A percentile compares a stretch with the other conserved stretches of the same genome.
phyloP scores from a whole-genome alignment of 1,284 basidiomycete species.

The Austropuccinia psidii region DNA sequence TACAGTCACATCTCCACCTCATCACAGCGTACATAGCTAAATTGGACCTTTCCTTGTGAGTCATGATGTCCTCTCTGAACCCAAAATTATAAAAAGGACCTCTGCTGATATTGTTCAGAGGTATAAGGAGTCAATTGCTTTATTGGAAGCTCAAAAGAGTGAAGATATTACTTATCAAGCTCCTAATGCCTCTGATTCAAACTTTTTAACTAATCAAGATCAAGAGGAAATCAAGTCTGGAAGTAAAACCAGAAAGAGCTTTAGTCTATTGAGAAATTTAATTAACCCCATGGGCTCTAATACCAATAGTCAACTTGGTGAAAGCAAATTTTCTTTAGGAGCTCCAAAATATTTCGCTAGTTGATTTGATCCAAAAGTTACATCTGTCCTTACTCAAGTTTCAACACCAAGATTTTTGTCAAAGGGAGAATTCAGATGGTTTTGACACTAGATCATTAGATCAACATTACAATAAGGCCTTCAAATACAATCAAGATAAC shows the following conservation, averaged over 20 bases:
- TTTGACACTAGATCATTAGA: constrained; percentile 1
- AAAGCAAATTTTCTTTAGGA: constrained; percentile 17
- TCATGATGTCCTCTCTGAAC: background rate
- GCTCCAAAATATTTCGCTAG: constrained; percentile 23
- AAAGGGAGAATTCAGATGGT: background rate
- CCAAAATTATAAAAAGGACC: constrained; percentile 15
- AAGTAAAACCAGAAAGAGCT: background rate
- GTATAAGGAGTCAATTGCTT: constrained; percentile 24
- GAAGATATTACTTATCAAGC: constrained; percentile 24
- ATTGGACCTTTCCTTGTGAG: too few species aligned
- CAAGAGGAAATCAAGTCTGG: background rate
- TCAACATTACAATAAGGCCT: too few species aligned
- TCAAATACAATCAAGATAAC: background rate
- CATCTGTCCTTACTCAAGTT: constrained; percentile 3
- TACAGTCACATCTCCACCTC: background rate
- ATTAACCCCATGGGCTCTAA: background rate
- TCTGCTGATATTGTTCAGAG: constrained; percentile 32
- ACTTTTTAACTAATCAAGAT: background rate
- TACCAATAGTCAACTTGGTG: background rate
- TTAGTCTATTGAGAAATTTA: background rate
- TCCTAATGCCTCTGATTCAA: background rate
- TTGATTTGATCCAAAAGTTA: constrained; percentile 34
- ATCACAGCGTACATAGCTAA: background rate
- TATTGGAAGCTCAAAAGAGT: constrained; percentile 14
- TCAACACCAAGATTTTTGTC: background rate